phyloP scores from a whole-genome alignment of 1,284 basidiomycete genomes.

The Ganoderma boninense region DNA sequence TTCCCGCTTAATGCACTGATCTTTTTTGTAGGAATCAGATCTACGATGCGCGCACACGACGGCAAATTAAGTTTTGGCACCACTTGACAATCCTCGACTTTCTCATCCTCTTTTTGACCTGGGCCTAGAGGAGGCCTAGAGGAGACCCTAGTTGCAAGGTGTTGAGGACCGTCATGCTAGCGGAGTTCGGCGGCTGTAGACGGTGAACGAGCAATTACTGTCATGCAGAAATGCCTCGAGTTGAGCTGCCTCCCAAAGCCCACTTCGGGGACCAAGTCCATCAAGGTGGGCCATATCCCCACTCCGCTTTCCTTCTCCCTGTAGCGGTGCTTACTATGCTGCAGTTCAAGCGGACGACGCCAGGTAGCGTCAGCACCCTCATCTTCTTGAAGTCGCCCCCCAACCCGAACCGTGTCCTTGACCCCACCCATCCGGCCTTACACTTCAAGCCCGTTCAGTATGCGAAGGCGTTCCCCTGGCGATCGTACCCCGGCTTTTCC shows the following conservation, averaged over 20 bases:
- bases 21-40: no score
- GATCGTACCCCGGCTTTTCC: conserved; percentile 22
- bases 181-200: no score
- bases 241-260: conserved; percentile 32
- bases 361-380: conserved; percentile 31
- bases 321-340: background rate
- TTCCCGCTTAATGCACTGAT: conserved; percentile 59
- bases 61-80: no score
- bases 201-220: background rate
- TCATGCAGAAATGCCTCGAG: conserved; percentile 31
- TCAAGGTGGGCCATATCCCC: conserved; percentile 30
- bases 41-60: no score
- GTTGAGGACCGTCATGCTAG: background rate
- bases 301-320: background rate
- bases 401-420: conserved; percentile 12
- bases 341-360: conserved; percentile 42
- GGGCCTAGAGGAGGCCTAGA: no score
- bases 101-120: no score
- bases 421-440: conserved; percentile 34
- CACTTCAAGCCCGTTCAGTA: conserved; percentile 8
- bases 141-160: no score
- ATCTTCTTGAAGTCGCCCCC: conserved; percentile 12
- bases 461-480: conserved; percentile 21
- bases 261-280: conserved; percentile 22
- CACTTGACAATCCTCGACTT: no score